These are phyloP conservation scores for Podaxis sp. DNA, from an alignment of 768 basidiomycete genomes.

Conservation along the genomic window DNA sequence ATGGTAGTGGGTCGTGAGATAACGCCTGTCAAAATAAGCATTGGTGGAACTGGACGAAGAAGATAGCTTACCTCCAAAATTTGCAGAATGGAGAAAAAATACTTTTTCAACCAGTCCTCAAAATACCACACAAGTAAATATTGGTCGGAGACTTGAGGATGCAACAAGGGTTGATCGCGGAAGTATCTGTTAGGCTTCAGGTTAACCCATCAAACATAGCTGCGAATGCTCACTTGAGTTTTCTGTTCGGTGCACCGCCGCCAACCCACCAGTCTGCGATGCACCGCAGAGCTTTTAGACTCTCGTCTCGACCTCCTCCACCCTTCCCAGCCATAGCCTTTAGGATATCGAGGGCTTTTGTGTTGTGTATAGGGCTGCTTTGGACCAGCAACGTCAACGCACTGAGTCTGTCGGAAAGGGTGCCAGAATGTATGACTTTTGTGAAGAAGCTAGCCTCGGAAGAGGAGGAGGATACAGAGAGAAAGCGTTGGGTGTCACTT, in stretches of 20 bases:
- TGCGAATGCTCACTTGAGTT: constrained; percentile 62
- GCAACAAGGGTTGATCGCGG: constrained; percentile 76
- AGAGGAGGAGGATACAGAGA: constrained; percentile 43
- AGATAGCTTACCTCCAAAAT: constrained; percentile 68
- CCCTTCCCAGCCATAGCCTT: constrained; percentile 74
- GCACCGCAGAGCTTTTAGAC: constrained; percentile 84
- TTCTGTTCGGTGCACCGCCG: constrained; percentile 83
- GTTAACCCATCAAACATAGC: neutral
- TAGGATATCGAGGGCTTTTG: constrained; percentile 71
- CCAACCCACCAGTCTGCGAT: constrained; percentile 98
- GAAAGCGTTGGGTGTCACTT: constrained; percentile 39
- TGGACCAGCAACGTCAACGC: constrained; percentile 89
- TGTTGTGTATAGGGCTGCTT: constrained; percentile 82
- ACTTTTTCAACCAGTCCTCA: constrained; percentile 98
- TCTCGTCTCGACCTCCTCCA: constrained; percentile 90
- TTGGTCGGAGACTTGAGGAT: constrained; percentile 60
- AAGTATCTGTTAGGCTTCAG: constrained; percentile 59
- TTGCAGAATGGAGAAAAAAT: constrained; percentile 88
- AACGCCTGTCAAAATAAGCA: constrained; percentile 46
- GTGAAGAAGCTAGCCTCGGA: constrained; percentile 81
- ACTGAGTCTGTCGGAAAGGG: constrained; percentile 86
- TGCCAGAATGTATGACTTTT: constrained; percentile 83
- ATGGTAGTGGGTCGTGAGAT: constrained; percentile 80
- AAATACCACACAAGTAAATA: constrained; percentile 84
- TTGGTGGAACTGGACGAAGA: neutral